Conservation (phyloP, 371 early-diverging fungal species). For the Syncephalastrum contaminatum region DNA sequence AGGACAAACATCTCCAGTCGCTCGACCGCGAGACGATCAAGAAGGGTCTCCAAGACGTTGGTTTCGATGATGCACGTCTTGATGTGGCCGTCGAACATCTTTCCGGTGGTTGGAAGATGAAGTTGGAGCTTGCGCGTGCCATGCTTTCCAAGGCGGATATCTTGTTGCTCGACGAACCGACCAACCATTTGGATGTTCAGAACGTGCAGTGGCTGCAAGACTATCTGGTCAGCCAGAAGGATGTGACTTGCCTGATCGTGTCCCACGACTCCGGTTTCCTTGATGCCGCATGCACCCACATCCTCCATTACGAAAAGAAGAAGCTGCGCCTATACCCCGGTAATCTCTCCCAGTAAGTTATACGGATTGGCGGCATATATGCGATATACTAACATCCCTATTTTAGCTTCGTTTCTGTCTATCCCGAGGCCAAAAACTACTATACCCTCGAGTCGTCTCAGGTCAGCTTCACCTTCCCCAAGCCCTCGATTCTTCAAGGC, state of each 20-base stretch:
- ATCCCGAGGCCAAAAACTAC: slow-evolving; percentile 65
- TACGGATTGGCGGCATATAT: neutral
- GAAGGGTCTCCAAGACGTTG: slow-evolving; percentile 57
- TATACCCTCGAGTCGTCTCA: slow-evolving; percentile 69
- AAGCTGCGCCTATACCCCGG: slow-evolving; percentile 70
- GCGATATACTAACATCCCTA: neutral
- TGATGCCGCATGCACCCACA: slow-evolving; percentile 81
- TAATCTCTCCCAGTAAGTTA: slow-evolving; percentile 55
- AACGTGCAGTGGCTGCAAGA: slow-evolving; percentile 96
- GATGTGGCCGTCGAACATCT: slow-evolving; percentile 60
- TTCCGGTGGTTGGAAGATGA: slow-evolving; percentile 93
- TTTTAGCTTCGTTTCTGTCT: slow-evolving; percentile 50
- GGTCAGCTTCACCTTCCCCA: slow-evolving; percentile 75
- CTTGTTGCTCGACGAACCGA: slow-evolving; percentile 98
- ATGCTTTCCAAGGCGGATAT: slow-evolving; percentile 87
- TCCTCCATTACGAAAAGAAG: slow-evolving; percentile 75
- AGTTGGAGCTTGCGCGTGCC: slow-evolving; percentile 81
- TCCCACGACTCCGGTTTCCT: slow-evolving; percentile 98
- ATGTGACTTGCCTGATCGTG: slow-evolving; percentile 97
- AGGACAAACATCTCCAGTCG: slow-evolving; percentile 47
- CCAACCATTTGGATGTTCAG: slow-evolving; percentile 88
- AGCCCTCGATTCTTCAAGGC: slow-evolving; percentile 72
- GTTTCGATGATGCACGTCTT: slow-evolving; percentile 64
- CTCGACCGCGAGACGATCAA: slow-evolving; percentile 54
- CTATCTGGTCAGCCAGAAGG: slow-evolving; percentile 87